Base-by-base conservation (phyloP, 148 eudicot species). In the Chenopodium quinoa region DNA sequence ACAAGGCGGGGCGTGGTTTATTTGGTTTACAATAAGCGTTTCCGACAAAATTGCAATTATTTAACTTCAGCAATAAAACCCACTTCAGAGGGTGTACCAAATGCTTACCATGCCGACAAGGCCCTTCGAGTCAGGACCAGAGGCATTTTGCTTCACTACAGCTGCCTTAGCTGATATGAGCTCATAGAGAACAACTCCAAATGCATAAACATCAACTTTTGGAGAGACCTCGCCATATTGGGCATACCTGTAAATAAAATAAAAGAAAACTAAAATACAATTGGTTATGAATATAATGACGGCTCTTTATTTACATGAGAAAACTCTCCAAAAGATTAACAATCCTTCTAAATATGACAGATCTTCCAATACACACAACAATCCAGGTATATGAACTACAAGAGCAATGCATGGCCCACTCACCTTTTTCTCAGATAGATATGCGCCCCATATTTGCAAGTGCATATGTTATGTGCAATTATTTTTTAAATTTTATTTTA, bases 101-200 rank as follows among this genome's bases (percentile, higher is more conserved):
- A 54, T 34, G 29, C 50, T 89, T 88, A 92, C 98, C 97, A 96
- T 70, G 74, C 90, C 95, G 77, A 93, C 95, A 78, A 96, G 98
- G 80, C 98, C 94, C 83, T 85, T 96, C 50, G 98, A 89, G 72
- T 96, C 99, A 31, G 88, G 29, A 56, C 68, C 67, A 58, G 91
- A 82, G 68, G 73, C 86, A 47, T 56, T 86, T 65, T 82, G 88
- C 87, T 89, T 96, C 75, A 92, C 93, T 78, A 95, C 91, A 76
- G 98, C 99, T 73, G 92, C 93, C 90, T 92, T 93, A 66, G 97
- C 97, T 78, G 99, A 95, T 69, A 95, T 93, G 67, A 95, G 92
- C 87, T 96, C 99, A 73, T 89, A 96, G 17, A 96, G 90, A 60
- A 96, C 99, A 67, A 96, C 99, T 32, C 99, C 99, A 79, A 91